Percentiles rank a stretch among this genome's conserved stretches.
Conservation (phyloP, 306 rosid species). For the Cucumis hystrix region DNA sequence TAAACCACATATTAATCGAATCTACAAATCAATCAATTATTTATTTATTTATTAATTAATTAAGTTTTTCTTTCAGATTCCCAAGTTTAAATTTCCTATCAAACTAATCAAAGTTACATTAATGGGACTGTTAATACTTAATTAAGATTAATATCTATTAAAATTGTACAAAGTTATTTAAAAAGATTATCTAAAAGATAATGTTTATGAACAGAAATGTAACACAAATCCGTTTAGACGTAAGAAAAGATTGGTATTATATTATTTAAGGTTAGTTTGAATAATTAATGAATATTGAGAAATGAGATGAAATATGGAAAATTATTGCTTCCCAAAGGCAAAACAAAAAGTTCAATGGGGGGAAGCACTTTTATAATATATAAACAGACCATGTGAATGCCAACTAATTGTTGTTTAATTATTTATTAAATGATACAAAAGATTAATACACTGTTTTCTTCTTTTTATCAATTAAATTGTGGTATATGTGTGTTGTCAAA, state of each 20-base stretch:
- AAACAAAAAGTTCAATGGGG: constrained; percentile 8
- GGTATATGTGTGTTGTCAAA: not conserved
- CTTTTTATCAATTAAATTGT: not conserved
- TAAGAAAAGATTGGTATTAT: not conserved
- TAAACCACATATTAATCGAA: not conserved
- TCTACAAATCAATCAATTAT: not conserved
- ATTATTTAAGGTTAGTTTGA: not conserved
- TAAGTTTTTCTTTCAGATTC: not conserved
- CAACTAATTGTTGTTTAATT: constrained; percentile 29
- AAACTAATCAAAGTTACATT: no score
- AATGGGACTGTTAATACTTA: no score
- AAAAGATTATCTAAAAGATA: not conserved
- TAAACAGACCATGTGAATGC: constrained; percentile 62
- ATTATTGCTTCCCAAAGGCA: constrained; percentile 46
- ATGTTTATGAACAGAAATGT: not conserved
- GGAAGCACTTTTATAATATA: constrained; percentile 23
- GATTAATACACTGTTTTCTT: not conserved
- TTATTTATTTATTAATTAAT: not conserved
- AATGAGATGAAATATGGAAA: constrained; percentile 14
- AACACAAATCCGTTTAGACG: not conserved
- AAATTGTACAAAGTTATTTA: not conserved
- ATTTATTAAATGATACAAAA: not conserved
- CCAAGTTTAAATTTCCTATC: not conserved
- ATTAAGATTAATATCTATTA: no score
- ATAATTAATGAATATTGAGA: not conserved